Conservation (phyloP, 257 asterid species). For the Thymus quinquecostatus region DNA sequence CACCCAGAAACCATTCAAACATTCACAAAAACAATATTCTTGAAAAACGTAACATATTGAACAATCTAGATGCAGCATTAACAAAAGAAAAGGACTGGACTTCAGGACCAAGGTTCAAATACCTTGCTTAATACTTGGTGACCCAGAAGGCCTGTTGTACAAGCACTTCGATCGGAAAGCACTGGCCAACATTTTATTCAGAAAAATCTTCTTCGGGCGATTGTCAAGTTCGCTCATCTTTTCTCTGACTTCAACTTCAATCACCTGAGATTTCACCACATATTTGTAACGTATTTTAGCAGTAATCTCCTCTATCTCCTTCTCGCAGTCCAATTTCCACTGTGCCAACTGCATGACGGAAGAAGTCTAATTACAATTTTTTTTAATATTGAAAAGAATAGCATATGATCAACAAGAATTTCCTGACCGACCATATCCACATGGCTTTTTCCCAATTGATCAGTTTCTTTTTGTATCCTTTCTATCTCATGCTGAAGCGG, state of each 20-base stretch:
- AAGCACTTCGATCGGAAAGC: slow-evolving; percentile 67
- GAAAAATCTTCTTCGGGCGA: slow-evolving; percentile 47
- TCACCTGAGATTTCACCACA: slow-evolving; percentile 55
- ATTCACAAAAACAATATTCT: background rate
- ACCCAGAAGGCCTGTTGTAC: slow-evolving; percentile 57
- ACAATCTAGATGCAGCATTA: background rate
- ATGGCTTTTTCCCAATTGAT: slow-evolving; percentile 41
- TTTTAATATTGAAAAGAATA: slow-evolving; percentile 5
- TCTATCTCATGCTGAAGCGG: slow-evolving; percentile 59
- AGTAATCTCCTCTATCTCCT: slow-evolving; percentile 60
- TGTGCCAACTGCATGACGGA: slow-evolving; percentile 49
- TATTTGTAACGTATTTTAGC: slow-evolving; percentile 58
- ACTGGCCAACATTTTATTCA: slow-evolving; percentile 73
- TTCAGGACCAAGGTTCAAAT: slow-evolving; percentile 24
- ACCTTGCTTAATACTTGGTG: slow-evolving; percentile 62
- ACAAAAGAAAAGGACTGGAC: slow-evolving; percentile 12
- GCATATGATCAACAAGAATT: slow-evolving; percentile 34
- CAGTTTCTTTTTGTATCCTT: slow-evolving; percentile 49
- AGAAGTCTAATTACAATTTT: slow-evolving; percentile 17
- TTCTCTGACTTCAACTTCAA: slow-evolving; percentile 46
- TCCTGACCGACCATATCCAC: slow-evolving; percentile 52
- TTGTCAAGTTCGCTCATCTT: slow-evolving; percentile 53
- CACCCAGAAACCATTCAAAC: background rate
- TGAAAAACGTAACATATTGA: background rate
- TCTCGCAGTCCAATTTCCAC: slow-evolving; percentile 66